phyloP scores from a whole-genome alignment of 306 rosid genomes.

The Corylus avellana region DNA sequence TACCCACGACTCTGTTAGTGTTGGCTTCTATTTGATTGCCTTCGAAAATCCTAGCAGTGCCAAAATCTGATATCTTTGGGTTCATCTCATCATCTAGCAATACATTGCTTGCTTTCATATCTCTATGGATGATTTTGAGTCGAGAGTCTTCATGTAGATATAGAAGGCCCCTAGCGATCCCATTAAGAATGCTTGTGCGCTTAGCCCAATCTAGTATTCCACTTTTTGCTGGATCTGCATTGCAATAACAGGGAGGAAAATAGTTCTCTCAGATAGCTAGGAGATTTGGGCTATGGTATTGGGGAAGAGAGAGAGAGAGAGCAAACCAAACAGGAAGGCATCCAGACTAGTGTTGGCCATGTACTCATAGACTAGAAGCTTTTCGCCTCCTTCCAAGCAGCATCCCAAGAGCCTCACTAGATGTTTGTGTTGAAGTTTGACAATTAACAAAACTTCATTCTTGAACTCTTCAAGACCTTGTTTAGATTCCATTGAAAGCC shows the following conservation, averaged over 20 bases:
- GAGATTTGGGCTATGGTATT: too few species aligned
- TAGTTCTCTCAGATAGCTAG: too few species aligned
- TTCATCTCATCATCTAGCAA: slow-evolving; percentile 13
- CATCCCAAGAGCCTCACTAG: slow-evolving; percentile 44
- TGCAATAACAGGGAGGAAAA: not conserved
- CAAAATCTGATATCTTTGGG: slow-evolving; percentile 17
- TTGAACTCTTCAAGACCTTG: slow-evolving; percentile 29
- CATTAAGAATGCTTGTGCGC: slow-evolving; percentile 3
- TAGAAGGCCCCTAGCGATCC: slow-evolving; percentile 8
- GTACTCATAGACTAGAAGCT: slow-evolving; percentile 44
- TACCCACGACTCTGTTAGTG: slow-evolving; percentile 11
- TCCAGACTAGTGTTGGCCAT: slow-evolving; percentile 37
- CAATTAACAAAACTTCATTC: slow-evolving; percentile 28
- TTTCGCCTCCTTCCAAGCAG: slow-evolving; percentile 37
- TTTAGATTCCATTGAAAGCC: slow-evolving; percentile 27
- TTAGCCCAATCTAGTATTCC: not conserved
- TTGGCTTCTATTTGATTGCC: slow-evolving; percentile 14
- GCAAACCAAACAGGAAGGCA: slow-evolving; percentile 32
- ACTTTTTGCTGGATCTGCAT: slow-evolving; percentile 10
- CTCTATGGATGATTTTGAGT: slow-evolving; percentile 18
- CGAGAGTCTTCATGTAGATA: slow-evolving; percentile 20
- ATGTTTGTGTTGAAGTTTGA: slow-evolving; percentile 40
- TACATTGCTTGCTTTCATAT: slow-evolving; percentile 15
- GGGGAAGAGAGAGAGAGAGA: not conserved
- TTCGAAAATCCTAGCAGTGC: not conserved